Evolutionary conservation across 345 rosid species (phyloP), one percentile per base, ranked within the genome.

Genomic region (Eucalyptus viminalis): DNA sequence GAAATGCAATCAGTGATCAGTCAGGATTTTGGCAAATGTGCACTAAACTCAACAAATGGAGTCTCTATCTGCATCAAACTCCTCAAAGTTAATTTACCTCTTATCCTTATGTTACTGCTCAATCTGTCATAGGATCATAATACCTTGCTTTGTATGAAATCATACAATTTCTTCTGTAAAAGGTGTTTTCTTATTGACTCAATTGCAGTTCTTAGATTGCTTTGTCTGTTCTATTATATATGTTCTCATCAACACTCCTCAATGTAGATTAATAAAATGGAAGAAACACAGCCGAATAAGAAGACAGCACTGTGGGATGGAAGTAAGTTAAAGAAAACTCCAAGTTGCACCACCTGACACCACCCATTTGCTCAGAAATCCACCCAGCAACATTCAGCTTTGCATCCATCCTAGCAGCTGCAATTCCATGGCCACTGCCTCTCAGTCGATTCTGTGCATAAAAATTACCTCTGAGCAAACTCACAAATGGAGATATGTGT

Each of bases 331-430:
- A 58, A 88, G 86, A 80, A 47, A 87, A 81, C 53, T 31, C 50
- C 25, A 88, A 31, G 89, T n/a, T 90, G 86, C 91, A 91, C 86
- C 88, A 98, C 99, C 99, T 97, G 92, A 96, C 90, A 92, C 99
- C 99, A 92, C 98, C 97, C 98, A 98, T 98, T 93, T 97, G 99
- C 90, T 98, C 99, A 90, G 99, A 97, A 88, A 98, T 92, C 99
- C 98, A 97, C 88, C 99, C 99, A 19, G 99, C 95, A 91, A 93
- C 86, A 91, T 95, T 97, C 91, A 97, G 92, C 95, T 95, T 97
- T 87, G 98, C 99, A 92, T 95, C 98, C 99, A 97, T 95, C 92
- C 99, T 95, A 49, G 97, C 93, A 6, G 97, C 96, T 50, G 99
- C 99, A 91, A 98, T 91, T 91, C 95, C 97, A 19, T 98, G 99